phyloP scores from a whole-genome alignment of 2,329 filamentous ascomycete species.

The Purpureocillium lavendulum region DNA sequence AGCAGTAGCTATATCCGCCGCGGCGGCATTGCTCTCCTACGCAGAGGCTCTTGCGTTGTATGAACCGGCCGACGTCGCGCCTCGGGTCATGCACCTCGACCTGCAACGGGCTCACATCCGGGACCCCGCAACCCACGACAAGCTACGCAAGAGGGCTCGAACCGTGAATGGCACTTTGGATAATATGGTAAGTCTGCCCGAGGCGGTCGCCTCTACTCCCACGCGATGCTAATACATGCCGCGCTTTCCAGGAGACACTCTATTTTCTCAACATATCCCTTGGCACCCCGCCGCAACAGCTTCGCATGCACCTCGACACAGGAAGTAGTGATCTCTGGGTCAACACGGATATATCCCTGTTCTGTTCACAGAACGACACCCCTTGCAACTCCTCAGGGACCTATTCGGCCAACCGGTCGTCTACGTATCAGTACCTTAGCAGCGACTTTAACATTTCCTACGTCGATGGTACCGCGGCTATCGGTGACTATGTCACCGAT shows the following conservation, averaged over 20 bases:
- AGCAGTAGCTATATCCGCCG: constrained; percentile 4
- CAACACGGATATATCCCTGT: constrained; percentile 52
- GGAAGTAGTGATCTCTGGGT: constrained; percentile 65
- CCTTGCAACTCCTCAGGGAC: constrained; percentile 56
- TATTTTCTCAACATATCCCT: constrained; percentile 57
- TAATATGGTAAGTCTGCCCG: constrained; percentile 40
- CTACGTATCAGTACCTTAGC: constrained; percentile 66
- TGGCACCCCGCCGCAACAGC: constrained; percentile 50
- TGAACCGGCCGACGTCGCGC: constrained; percentile 20
- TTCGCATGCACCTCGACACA: constrained; percentile 57
- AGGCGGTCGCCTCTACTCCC: too few species aligned
- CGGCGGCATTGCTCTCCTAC: background rate
- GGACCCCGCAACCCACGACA: constrained; percentile 36
- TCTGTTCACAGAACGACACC: constrained; percentile 42
- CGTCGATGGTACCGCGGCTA: constrained; percentile 68
- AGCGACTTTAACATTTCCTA: constrained; percentile 83
- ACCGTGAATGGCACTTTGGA: constrained; percentile 39
- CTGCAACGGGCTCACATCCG: constrained; percentile 26
- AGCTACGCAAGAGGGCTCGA: constrained; percentile 29
- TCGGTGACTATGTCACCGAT: constrained; percentile 75
- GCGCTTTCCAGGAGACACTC: constrained; percentile 47
- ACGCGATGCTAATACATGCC: too few species aligned
- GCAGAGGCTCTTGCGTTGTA: constrained; percentile 15
- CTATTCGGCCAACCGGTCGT: constrained; percentile 63
- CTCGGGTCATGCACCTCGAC: constrained; percentile 37